A percentile compares a stretch with the other conserved stretches of the same genome.
Evolutionary conservation across 192 early-diverging fungal genomes (phyloP).

Genomic region (Haplosporangium gracile): DNA sequence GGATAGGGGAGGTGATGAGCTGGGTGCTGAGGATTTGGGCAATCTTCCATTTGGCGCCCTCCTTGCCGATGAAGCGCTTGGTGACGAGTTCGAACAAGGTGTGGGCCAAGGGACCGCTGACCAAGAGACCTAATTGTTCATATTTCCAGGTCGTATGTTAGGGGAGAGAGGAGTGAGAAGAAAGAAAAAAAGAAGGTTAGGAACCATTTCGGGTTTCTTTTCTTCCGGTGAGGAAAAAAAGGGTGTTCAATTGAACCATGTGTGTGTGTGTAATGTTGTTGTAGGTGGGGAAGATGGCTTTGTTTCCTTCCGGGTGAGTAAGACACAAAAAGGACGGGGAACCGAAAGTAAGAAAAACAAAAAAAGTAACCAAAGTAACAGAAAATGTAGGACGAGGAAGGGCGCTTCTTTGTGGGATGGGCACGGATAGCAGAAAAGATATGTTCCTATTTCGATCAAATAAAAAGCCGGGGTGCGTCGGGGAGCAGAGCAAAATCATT

Average conservation of each 20-base stretch:
- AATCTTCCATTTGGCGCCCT: conserved; percentile 74
- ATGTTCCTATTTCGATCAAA: neutral
- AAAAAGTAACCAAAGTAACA: neutral
- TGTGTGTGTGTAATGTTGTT: neutral
- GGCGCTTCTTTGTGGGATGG: neutral
- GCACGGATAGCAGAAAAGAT: neutral
- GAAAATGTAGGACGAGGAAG: neutral
- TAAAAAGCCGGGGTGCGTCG: neutral
- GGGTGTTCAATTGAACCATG: neutral
- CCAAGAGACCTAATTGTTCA: conserved; percentile 68
- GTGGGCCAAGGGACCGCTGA: conserved; percentile 89
- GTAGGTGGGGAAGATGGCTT: conserved; percentile 2
- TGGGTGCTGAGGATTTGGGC: conserved; percentile 81
- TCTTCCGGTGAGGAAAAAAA: neutral
- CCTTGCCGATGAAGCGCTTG: conserved; percentile 78
- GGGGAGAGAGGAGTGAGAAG: neutral
- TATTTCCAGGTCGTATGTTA: no score
- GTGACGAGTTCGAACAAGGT: conserved; percentile 82
- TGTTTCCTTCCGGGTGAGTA: neutral
- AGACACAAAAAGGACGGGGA: neutral
- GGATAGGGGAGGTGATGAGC: conserved; percentile 87
- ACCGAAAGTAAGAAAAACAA: neutral
- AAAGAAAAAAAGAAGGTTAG: neutral
- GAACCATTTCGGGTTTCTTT: neutral
- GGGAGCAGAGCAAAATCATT: conserved; percentile 2